A percentile compares a stretch with the other conserved stretches of the same genome.
phyloP scores from a whole-genome alignment of 73 alveolate genomes.

The Paramecium pentaurelia region DNA sequence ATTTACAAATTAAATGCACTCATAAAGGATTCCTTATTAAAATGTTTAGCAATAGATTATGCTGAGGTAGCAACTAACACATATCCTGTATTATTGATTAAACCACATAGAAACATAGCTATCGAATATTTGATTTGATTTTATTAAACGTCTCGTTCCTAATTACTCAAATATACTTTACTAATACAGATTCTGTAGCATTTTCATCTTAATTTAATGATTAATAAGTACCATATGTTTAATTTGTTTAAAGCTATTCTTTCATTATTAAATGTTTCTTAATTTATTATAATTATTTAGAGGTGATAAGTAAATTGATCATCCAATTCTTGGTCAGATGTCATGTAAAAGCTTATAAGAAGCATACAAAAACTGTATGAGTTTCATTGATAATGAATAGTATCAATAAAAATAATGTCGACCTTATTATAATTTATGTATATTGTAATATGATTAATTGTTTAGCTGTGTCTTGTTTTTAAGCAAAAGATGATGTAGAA shows the following conservation, averaged over 20 bases:
- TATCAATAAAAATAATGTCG: slow-evolving; percentile 26
- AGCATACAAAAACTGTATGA: slow-evolving; percentile 27
- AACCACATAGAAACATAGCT: slow-evolving; percentile 47
- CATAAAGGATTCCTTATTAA: slow-evolving; percentile 50
- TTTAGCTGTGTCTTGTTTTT: neutral
- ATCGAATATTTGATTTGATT: neutral
- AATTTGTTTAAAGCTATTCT: neutral
- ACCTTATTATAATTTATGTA: neutral
- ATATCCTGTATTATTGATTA: slow-evolving; percentile 62
- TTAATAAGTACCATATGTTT: neutral
- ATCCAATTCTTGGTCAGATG: slow-evolving; percentile 2
- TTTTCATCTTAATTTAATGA: neutral
- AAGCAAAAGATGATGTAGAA: neutral
- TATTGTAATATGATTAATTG: neutral
- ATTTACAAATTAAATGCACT: slow-evolving; percentile 56
- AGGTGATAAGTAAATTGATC: slow-evolving; percentile 24
- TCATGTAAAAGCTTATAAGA: neutral
- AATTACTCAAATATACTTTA: neutral
- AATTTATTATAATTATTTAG: slow-evolving; percentile 1
- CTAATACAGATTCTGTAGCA: neutral
- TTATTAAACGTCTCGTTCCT: slow-evolving; percentile 12
- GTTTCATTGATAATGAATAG: neutral
- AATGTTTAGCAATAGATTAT: slow-evolving; percentile 42
- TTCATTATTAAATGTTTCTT: neutral
- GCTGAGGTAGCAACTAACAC: slow-evolving; percentile 58